Base-by-base conservation (phyloP, 164 flowering plant species). In the Magnolia officinalis region DNA sequence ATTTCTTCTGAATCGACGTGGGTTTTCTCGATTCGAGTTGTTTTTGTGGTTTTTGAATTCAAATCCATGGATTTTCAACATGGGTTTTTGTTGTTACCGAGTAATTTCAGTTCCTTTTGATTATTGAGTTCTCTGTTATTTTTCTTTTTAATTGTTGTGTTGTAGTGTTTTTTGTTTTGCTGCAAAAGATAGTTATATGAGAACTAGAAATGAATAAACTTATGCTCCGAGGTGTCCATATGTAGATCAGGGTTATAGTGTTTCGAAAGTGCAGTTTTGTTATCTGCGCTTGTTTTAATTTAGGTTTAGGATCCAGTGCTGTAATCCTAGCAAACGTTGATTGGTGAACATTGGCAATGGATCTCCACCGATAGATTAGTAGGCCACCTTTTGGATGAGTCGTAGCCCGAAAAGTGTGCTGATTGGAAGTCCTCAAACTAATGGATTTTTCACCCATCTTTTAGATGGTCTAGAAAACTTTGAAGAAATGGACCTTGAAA, bases 1-100 rank as follows among this genome's bases (percentile, higher is more conserved):
- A 0, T 66, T 75, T 71, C 6, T 19, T 26, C 67, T 63, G 1
- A 78, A 63, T 78, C 49, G 4, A 18, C 29, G 63, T 74, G 71
- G 77, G 69, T 78, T 58, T 68, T 68, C 51, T 31, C 37, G 8
- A 26, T 69, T 11, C 29, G 16, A 21, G 50, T 55, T 68, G 0
- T 23, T 20, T 78, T 73, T 74, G 13, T 64, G 16, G 7, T 14
- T 68, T 68, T 29, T 68, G n/a, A 9, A 29, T 50, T 59, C 6
- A 69, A 45, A 68, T 18, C 19, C 50, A 14, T 11, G 50, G 24
- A 20, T 71, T 64, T 50, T 45, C 4, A 14, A 67, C 23, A 64
- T 73, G 24, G 73, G 37, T 14, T 58, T 61, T 71, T 6, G 20
- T 61, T 63, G 7, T 37, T 37, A 55, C 61, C 0, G 19, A 55